Evolutionary conservation across 2,329 filamentous ascomycete genomes (phyloP).

Genomic region (Drechmeria coniospora): DNA sequence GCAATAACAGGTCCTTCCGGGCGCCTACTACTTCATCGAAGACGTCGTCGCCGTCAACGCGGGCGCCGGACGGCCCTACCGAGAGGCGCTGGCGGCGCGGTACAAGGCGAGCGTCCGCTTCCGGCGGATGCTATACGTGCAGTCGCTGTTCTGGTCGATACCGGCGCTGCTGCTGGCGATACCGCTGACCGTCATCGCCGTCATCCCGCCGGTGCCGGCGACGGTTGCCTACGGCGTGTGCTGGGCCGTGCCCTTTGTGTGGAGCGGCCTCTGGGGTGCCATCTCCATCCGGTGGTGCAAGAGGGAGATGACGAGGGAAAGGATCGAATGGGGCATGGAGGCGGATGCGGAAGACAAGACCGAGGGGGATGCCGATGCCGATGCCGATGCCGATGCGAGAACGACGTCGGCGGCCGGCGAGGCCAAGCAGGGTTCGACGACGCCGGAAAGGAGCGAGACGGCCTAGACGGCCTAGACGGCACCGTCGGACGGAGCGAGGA

Average conservation of each 20-base stretch:
- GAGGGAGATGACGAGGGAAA: conserved; percentile 19
- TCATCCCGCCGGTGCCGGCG: conserved; percentile 18
- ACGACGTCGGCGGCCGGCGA: no score
- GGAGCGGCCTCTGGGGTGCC: conserved; percentile 18
- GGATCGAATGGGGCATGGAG: conserved; percentile 23
- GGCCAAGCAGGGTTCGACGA: no score
- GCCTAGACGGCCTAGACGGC: no score
- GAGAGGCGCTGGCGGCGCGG: conserved; percentile 24
- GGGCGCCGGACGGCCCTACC: conserved; percentile 30
- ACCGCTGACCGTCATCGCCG: conserved; percentile 20
- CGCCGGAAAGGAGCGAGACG: no score
- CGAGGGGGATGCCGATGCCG: no score
- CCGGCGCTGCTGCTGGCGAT: conserved; percentile 21
- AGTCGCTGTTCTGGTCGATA: conserved; percentile 26
- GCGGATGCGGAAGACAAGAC: conserved; percentile 1
- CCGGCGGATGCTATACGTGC: conserved; percentile 22
- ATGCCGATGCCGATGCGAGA: no score
- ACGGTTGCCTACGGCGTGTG: conserved; percentile 21
- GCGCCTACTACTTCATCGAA: conserved; percentile 50
- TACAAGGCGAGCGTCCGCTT: conserved; percentile 26
- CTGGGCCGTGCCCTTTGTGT: conserved; percentile 25
- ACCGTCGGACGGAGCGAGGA: no score
- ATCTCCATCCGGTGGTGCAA: conserved; percentile 22
- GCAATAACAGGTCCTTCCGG: conserved; percentile 32
- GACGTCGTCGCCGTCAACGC: conserved; percentile 54